Base-by-base conservation (phyloP, 106 monocot species). In the Allium sativum region DNA sequence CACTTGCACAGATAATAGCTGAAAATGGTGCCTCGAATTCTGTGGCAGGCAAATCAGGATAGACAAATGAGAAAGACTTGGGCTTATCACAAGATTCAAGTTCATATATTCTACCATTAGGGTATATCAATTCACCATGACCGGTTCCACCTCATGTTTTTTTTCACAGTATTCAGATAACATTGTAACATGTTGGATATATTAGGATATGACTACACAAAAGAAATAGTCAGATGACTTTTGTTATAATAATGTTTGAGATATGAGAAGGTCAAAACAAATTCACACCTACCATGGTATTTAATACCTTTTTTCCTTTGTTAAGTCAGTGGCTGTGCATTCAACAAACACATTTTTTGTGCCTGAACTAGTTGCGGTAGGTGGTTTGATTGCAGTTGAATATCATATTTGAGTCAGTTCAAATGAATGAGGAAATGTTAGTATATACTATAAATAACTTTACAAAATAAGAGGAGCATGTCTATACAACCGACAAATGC, bases 261-360 rank as follows among this genome's bases (percentile, higher is more conserved):
- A n/a, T n/a, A n/a, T n/a, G n/a, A 47, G 7, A 18, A 56, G 8
- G 50, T 6, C 12, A 41, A 12, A 68, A 16, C 44, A 18, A 31
- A n/a, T 45, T 55, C 40, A 16, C 20, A 10, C 72, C 58, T 84
- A 98, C 96, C 96, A 98, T 82, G 65, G 84, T 91, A 65, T 91
- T 98, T 56, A 98, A 71, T 52, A 98, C 96, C 81, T 84, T 40
- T 85, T 84, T 65, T 90, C 91, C 77, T 98, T 98, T 48, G 96
- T 98, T 67, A 88, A 70, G 74, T 98, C 96, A 59, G 91, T 98
- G 12, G 91, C 96, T 52, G 96, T 98, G 58, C 91, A 91, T 71
- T 98, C 96, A 70, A 98, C 82, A 57, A 98, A 82, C 9, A 98
- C 80, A 71, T 98, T 98, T 68, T 78, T 98, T 56, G 96, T 98